These are phyloP conservation scores for Hemerocallis citrina DNA, from an alignment of 106 monocot species.

Conservation along the genomic window DNA sequence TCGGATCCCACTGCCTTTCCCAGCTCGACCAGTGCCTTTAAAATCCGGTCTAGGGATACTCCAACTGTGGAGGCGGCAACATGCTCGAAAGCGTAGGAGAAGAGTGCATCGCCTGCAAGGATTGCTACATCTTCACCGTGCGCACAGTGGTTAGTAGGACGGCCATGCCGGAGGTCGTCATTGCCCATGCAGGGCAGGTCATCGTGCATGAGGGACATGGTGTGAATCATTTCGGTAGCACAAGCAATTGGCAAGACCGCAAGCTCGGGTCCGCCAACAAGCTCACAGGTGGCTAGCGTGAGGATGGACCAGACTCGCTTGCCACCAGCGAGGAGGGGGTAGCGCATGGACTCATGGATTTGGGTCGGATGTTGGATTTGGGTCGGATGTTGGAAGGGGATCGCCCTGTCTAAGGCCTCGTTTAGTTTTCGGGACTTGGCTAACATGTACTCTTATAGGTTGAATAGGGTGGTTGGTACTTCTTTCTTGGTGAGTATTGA, in stretches of 20 bases:
- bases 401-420: slow-evolving; percentile 17
- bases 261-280: slow-evolving; percentile 11
- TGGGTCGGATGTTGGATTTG: not conserved
- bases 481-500: too few species aligned
- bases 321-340: slow-evolving; percentile 27
- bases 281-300: slow-evolving; percentile 17
- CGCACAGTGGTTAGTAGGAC: slow-evolving; percentile 16
- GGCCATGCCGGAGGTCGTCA: slow-evolving; percentile 30
- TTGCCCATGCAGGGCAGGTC: slow-evolving; percentile 35
- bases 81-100: slow-evolving; percentile 12
- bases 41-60: not conserved
- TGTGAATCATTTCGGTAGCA: slow-evolving; percentile 29
- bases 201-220: slow-evolving; percentile 36
- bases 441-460: slow-evolving; percentile 22
- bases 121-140: slow-evolving; percentile 17
- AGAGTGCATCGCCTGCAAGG: slow-evolving; percentile 21
- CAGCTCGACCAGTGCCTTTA: slow-evolving; percentile 22
- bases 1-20: slow-evolving; percentile 10
- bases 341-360: slow-evolving; percentile 30
- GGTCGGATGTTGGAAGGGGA: too few species aligned
- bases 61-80: not conserved
- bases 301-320: slow-evolving; percentile 27
- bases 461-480: slow-evolving; percentile 6
- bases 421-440: slow-evolving; percentile 11
- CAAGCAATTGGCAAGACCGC: slow-evolving; percentile 9